Percentiles rank a stretch among this genome's conserved stretches.
Conservation (phyloP, 78 protist species). For the Diacronema lutheri region DNA sequence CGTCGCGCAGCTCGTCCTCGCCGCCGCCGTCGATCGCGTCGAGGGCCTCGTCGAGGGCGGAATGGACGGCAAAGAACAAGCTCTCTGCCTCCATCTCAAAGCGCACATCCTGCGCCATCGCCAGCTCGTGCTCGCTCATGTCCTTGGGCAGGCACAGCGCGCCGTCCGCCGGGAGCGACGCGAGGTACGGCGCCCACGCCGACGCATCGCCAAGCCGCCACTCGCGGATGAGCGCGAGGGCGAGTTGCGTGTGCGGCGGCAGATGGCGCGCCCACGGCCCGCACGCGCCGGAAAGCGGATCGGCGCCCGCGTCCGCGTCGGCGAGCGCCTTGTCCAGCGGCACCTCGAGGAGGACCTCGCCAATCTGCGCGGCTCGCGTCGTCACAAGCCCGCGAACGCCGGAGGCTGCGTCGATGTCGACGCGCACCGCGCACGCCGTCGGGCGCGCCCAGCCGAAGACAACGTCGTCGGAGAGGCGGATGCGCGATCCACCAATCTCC, state of each 20-base stretch:
- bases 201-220: too few relatives aligned
- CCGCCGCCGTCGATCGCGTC: neutral
- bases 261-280: neutral
- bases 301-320: neutral
- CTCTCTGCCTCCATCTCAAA: neutral
- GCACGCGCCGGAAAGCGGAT: neutral
- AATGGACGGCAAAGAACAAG: neutral
- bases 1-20: too few relatives aligned
- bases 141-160: neutral
- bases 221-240: neutral
- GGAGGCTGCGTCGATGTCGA: too few relatives aligned
- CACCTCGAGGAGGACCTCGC: too few relatives aligned
- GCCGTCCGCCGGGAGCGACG: neutral
- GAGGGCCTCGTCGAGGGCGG: neutral
- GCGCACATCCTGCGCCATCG: neutral
- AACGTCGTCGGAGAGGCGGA: too few relatives aligned
- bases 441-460: too few relatives aligned
- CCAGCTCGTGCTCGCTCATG: neutral
- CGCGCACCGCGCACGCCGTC: too few relatives aligned
- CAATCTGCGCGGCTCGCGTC: too few relatives aligned
- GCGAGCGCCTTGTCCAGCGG: too few relatives aligned
- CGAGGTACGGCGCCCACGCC: neutral
- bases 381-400: too few relatives aligned
- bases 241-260: conserved; percentile 6
- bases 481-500: too few relatives aligned